These are phyloP conservation scores for Lasiodiplodia hormozganensis DNA, from an alignment of 2,329 filamentous ascomycete genomes.

Conservation along the genomic window DNA sequence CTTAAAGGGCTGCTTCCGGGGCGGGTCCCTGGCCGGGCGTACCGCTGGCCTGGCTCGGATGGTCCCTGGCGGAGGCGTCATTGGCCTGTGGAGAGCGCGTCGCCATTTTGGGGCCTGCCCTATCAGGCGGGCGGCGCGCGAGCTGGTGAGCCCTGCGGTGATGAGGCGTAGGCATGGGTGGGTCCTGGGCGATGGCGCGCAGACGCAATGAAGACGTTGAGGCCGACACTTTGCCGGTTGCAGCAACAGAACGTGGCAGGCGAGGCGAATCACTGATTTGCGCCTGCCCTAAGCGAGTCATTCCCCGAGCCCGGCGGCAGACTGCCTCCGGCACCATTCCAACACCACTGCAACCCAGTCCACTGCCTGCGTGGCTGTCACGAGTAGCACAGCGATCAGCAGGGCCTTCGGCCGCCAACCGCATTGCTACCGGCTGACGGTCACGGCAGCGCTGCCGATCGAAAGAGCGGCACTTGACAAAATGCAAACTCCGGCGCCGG, in stretches of 20 bases:
- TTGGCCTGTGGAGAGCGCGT: not conserved
- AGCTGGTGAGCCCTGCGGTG: not conserved
- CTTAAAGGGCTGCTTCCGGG: not conserved
- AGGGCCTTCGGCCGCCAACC: not conserved
- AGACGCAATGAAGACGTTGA: not conserved
- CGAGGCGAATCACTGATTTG: constrained; percentile 14
- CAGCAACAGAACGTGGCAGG: constrained; percentile 14
- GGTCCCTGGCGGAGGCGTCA: constrained; percentile 14
- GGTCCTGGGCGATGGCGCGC: constrained; percentile 16
- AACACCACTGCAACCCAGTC: not conserved
- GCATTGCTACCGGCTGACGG: not conserved
- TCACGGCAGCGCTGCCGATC: constrained; percentile 14
- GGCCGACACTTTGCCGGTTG: constrained; percentile 11
- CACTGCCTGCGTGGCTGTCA: not conserved
- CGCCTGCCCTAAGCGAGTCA: constrained; percentile 19
- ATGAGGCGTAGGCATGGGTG: not conserved
- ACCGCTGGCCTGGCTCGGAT: constrained; percentile 1
- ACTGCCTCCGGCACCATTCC: not conserved
- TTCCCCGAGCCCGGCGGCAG: not conserved
- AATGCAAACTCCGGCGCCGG: constrained; percentile 7
- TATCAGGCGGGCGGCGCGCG: constrained; percentile 4
- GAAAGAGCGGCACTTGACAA: not conserved
- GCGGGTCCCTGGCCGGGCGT: not conserved
- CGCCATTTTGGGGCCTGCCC: not conserved
- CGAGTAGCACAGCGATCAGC: not conserved